Conservation (phyloP, 495 filamentous ascomycete species). For the Cryomyces minteri region DNA sequence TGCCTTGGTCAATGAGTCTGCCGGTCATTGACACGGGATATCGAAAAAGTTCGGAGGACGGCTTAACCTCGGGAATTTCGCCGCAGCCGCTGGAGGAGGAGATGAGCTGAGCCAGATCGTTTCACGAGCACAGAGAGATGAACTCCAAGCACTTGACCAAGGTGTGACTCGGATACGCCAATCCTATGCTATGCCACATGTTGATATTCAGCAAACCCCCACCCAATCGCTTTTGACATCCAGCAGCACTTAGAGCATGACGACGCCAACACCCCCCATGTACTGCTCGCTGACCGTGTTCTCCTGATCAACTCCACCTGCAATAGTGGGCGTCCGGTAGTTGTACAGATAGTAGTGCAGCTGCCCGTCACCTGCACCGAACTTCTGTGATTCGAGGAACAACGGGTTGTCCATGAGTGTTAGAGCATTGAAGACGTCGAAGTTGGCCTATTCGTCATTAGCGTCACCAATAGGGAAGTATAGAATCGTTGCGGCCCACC, state of each 20-base stretch:
- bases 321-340: slow-evolving; percentile 65
- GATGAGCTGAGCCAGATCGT: no score
- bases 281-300: slow-evolving; percentile 54
- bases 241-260: slow-evolving; percentile 41
- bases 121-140: no score
- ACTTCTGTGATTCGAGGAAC: slow-evolving; percentile 84
- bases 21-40: no score
- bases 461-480: not conserved
- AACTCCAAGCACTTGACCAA: no score
- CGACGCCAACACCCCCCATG: slow-evolving; percentile 75
- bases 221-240: no score
- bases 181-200: no score
- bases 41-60: no score
- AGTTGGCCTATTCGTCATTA: slow-evolving; percentile 33
- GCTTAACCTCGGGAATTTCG: no score
- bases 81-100: no score
- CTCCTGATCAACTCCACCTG: slow-evolving; percentile 57
- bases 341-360: slow-evolving; percentile 96
- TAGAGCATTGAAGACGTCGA: slow-evolving; percentile 94
- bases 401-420: slow-evolving; percentile 84
- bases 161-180: no score
- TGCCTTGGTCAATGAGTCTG: no score
- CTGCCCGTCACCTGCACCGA: slow-evolving; percentile 82
- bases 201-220: no score
- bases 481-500: slow-evolving; percentile 18